These are phyloP conservation scores for Fusarium sp. DNA, from an alignment of 2,329 filamentous ascomycete species.

Conservation along the genomic window DNA sequence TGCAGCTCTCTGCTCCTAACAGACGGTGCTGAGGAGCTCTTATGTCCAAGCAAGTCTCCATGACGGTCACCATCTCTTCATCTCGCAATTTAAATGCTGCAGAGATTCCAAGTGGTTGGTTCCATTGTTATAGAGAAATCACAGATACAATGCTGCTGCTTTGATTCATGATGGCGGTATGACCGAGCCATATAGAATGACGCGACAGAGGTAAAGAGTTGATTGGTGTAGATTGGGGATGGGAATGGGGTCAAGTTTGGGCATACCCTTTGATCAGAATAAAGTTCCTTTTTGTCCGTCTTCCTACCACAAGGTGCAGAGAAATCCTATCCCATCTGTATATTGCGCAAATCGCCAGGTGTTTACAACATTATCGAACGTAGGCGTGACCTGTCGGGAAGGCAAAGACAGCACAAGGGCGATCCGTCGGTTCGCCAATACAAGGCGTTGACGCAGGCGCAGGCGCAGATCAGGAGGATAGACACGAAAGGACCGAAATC, in stretches of 20 bases:
- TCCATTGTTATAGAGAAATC: conserved; percentile 52
- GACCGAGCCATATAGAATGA: conserved; percentile 36
- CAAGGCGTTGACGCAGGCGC: conserved; percentile 31
- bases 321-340: conserved; percentile 48
- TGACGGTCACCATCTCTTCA: conserved; percentile 44
- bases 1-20: conserved; percentile 40
- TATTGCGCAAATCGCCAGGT: conserved; percentile 48
- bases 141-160: conserved; percentile 52
- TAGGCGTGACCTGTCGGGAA: conserved; percentile 47
- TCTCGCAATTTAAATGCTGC: conserved; percentile 52
- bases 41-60: conserved; percentile 47
- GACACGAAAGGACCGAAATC: conserved; percentile 37
- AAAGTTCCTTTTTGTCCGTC: conserved; percentile 47
- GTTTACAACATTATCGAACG: conserved; percentile 55
- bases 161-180: conserved; percentile 45
- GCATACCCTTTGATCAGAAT: conserved; percentile 55
- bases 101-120: conserved; percentile 44
- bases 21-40: conserved; percentile 43
- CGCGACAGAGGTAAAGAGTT: conserved; percentile 43
- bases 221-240: conserved; percentile 36
- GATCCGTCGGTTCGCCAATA: conserved; percentile 32
- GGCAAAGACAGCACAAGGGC: conserved; percentile 45
- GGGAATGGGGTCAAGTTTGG: conserved; percentile 47
- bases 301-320: conserved; percentile 46
- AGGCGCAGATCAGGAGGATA: conserved; percentile 34